phyloP scores from a whole-genome alignment of 306 rosid genomes.

The Fagus sylvatica region DNA sequence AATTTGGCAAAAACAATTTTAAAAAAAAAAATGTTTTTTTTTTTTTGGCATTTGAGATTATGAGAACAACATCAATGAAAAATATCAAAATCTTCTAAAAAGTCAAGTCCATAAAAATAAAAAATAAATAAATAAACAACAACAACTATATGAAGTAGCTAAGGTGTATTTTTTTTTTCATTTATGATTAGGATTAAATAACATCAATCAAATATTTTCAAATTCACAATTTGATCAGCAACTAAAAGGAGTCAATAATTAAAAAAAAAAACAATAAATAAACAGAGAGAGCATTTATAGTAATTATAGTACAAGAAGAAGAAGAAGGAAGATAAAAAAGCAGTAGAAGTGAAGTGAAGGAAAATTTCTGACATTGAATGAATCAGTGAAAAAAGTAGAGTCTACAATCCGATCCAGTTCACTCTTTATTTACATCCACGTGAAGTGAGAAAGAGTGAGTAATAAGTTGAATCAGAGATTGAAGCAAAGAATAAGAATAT shows the following conservation, averaged over 20 bases:
- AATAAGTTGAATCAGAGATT: conserved; percentile 37
- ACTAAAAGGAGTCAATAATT: not conserved
- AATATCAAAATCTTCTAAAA: not conserved
- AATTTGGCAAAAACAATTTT: not conserved
- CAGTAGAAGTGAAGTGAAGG: not conserved
- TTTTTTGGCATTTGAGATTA: too few relatives aligned
- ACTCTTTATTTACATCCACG: conserved; percentile 22
- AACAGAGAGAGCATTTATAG: not conserved
- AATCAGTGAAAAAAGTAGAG: not conserved
- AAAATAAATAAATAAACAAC: not conserved
- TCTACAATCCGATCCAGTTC: conserved; percentile 36
- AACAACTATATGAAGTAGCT: not conserved
- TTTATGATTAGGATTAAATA: not conserved
- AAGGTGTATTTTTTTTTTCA: not conserved
- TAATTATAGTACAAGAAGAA: not conserved
- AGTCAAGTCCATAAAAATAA: not conserved
- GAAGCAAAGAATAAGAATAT: conserved; percentile 47
- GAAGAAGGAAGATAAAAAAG: conserved; percentile 6
- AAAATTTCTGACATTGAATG: conserved; percentile 1
- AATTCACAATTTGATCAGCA: not conserved
- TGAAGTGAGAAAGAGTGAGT: conserved; percentile 16
- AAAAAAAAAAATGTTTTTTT: too few relatives aligned
- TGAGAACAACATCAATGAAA: too few relatives aligned
- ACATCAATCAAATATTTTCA: not conserved
- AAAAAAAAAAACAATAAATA: not conserved